Conservation (phyloP, 768 basidiomycete species). For the Lentinula aciculospora region DNA sequence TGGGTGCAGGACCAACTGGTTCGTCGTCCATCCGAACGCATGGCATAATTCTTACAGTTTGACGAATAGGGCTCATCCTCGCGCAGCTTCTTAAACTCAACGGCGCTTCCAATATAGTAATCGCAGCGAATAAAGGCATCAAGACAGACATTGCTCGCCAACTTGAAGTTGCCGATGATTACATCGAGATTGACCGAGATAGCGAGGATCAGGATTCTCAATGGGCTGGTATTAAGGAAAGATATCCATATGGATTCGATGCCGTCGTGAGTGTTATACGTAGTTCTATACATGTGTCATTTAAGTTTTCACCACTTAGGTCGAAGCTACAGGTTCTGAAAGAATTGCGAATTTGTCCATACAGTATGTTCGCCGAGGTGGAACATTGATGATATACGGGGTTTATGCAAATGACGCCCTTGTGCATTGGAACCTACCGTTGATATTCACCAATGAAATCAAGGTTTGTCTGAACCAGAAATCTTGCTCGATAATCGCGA, state of each 20-base stretch:
- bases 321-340: constrained; percentile 73
- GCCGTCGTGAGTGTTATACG: constrained; percentile 52
- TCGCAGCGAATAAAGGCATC: constrained; percentile 86
- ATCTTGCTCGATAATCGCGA: background rate
- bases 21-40: background rate
- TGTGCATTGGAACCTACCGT: constrained; percentile 64
- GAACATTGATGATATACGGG: constrained; percentile 69
- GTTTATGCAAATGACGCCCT: constrained; percentile 68
- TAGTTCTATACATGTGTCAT: background rate
- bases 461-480: constrained; percentile 23
- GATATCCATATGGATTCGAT: constrained; percentile 86
- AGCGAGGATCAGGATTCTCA: constrained; percentile 55
- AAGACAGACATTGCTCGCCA: constrained; percentile 85
- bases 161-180: constrained; percentile 77
- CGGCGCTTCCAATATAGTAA: constrained; percentile 73
- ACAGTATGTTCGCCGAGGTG: constrained; percentile 69
- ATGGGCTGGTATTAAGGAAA: constrained; percentile 75
- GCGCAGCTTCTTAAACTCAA: constrained; percentile 85
- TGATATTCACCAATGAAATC: constrained; percentile 69
- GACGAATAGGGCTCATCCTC: constrained; percentile 61
- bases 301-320: constrained; percentile 16
- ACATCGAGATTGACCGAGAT: constrained; percentile 76
- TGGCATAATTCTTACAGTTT: background rate
- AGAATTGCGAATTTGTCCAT: constrained; percentile 66
- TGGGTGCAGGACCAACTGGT: constrained; percentile 74